Evolutionary conservation across 129 eudicot genomes (phyloP).

Genomic region (Arctium lappa): DNA sequence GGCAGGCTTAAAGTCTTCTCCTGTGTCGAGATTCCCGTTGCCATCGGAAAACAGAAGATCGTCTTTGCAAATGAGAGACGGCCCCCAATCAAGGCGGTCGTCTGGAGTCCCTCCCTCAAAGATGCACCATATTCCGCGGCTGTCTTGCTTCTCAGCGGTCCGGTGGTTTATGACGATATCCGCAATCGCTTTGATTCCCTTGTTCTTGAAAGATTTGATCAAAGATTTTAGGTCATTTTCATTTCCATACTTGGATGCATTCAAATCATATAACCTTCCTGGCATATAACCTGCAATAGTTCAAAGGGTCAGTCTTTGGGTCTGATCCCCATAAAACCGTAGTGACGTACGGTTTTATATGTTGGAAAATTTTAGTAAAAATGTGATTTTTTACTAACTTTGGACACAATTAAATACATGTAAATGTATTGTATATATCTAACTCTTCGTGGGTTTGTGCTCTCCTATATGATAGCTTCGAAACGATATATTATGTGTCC

Average conservation of each 20-base stretch:
- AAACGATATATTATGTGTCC: too few species aligned
- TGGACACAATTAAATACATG: too few species aligned
- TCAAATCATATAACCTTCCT: slow-evolving; percentile 66
- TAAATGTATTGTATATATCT: too few species aligned
- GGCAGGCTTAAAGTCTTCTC: slow-evolving; percentile 41
- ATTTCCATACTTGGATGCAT: slow-evolving; percentile 58
- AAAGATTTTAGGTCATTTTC: slow-evolving; percentile 39
- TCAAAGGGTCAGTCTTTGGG: background rate
- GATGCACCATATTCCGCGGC: slow-evolving; percentile 52
- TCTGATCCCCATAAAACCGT: background rate
- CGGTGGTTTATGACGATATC: slow-evolving; percentile 81
- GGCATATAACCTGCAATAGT: slow-evolving; percentile 62
- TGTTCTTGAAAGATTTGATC: slow-evolving; percentile 43
- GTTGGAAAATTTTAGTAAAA: too few species aligned
- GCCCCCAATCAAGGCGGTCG: slow-evolving; percentile 78
- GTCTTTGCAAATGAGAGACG: slow-evolving; percentile 56
- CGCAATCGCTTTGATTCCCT: slow-evolving; percentile 64
- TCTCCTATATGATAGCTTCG: too few species aligned
- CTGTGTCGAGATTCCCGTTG: slow-evolving; percentile 60
- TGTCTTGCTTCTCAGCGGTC: slow-evolving; percentile 50
- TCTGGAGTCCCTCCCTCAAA: slow-evolving; percentile 79
- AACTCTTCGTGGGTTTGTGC: too few species aligned
- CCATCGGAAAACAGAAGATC: slow-evolving; percentile 55
- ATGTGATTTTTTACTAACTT: too few species aligned
- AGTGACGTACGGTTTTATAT: too few species aligned